A percentile compares a stretch with the other conserved stretches of the same genome.
Conservation (phyloP, 2,329 filamentous ascomycete genomes). For the Pseudogymnoascus sp. region DNA sequence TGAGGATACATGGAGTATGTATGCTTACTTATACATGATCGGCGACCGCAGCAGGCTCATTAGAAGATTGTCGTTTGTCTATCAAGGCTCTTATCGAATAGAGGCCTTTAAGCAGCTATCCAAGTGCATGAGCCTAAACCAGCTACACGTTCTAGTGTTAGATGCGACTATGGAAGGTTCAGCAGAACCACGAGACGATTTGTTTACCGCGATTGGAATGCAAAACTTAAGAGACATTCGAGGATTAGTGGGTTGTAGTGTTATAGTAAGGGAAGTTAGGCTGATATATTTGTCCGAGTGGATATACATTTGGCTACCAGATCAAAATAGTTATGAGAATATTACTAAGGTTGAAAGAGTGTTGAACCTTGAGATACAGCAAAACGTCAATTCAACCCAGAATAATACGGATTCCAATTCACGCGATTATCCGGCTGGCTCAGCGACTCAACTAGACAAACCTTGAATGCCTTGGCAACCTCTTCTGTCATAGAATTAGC, state of each 20-base stretch:
- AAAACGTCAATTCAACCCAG: not conserved
- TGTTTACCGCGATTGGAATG: not conserved
- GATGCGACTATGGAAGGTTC: not conserved
- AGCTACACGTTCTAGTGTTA: not conserved
- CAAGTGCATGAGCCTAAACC: not conserved
- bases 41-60: not conserved
- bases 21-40: not conserved
- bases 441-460: not conserved
- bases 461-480: slow-evolving; percentile 3
- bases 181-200: not conserved
- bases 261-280: not conserved
- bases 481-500: not conserved
- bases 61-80: not conserved
- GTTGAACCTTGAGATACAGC: not conserved
- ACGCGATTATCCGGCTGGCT: not conserved
- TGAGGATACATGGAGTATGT: not conserved
- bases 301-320: not conserved
- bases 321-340: not conserved
- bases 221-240: not conserved
- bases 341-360: not conserved
- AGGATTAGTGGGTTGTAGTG: not conserved
- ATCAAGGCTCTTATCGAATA: not conserved
- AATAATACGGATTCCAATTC: not conserved
- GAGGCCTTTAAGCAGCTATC: not conserved
- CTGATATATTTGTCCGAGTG: not conserved